Conservation (phyloP, 371 early-diverging fungal genomes). For the Rhizomucor miehei region DNA sequence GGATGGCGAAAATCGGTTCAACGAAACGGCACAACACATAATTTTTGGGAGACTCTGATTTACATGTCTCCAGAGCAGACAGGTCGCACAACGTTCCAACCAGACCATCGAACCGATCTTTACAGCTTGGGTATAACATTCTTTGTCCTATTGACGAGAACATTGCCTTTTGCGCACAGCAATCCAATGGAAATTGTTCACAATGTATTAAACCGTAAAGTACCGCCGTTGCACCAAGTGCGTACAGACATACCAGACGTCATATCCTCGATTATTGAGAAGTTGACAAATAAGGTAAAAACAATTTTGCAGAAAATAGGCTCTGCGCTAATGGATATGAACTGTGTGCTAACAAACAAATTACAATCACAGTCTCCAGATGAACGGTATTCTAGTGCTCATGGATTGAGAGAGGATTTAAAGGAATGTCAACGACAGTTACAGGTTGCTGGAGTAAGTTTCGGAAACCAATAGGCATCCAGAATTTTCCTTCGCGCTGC, state of each 20-base stretch:
- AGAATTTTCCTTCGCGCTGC: not conserved
- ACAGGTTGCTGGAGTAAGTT: conserved; percentile 18
- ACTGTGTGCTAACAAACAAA: no score
- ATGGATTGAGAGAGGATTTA: conserved; percentile 55
- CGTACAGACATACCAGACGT: conserved; percentile 46
- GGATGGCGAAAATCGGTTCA: conserved; percentile 45
- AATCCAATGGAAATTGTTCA: conserved; percentile 62
- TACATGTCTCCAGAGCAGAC: conserved; percentile 61
- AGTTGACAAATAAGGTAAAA: conserved; percentile 56
- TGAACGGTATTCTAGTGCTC: conserved; percentile 57
- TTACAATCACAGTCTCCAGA: conserved; percentile 47
- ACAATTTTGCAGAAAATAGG: not conserved
- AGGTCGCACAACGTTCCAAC: conserved; percentile 56
- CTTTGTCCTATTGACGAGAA: conserved; percentile 46
- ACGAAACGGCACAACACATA: conserved; percentile 22
- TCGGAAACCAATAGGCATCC: not conserved
- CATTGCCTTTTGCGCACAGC: conserved; percentile 45
- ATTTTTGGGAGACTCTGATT: conserved; percentile 35
- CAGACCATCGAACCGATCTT: conserved; percentile 60
- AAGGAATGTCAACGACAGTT: conserved; percentile 43
- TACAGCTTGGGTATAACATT: conserved; percentile 57
- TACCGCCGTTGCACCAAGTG: conserved; percentile 43
- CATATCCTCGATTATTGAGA: conserved; percentile 51
- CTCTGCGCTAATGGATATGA: not conserved
- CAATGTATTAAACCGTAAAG: conserved; percentile 47